Evolutionary conservation across 2,329 filamentous ascomycete species (phyloP), one percentile per base, ranked within the genome.

Genomic region (Pseudogymnoascus sp.): DNA sequence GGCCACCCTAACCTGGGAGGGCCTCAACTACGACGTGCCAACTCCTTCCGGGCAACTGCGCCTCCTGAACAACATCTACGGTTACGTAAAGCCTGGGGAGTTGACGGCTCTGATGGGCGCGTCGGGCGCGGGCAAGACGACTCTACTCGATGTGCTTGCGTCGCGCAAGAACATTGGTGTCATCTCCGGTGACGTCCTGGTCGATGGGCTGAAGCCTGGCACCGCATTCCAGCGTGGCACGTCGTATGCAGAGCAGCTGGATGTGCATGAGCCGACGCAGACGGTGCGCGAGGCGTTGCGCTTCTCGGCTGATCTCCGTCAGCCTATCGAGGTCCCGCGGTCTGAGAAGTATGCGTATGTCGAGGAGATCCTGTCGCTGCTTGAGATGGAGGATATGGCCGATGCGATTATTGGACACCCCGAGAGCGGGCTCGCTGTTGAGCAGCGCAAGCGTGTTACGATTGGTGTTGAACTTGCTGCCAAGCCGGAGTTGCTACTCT

Each of bases 191-290:
- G 89, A 93, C 67, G 93, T 96, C 85, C 75, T 83, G 8, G 82
- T 86, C 8, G 82, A 86, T 63, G 84, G 84, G 22, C 81, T 80
- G 25, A 87, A 85, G 22, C 85, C 90, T 33, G 90, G 94, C 66
- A 80, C 82, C 45, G 91, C 89, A 0, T 96, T 96, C 81, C 92
- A 96, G 75, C 88, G 92, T 12, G 71, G 69, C 7, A 67, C 70
- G 0, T 92, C 91, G 42, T 96, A 96, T 69, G 91, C 92, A 36
- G 91, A 96, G 72, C 92, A 96, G 73, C 90, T 96, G 72, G 92
- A 97, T 82, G 81, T 96, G 11, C 92, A 96, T 72, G 80, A 96
- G 58, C 81, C 87, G 58, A 94, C 91, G 68, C 79, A 86, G 0
- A 96, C 92, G 1, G 92, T 96, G 30, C 87, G 92, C 64, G 93